phyloP scores from a whole-genome alignment of 2,329 filamentous ascomycete species.

The Sporothrix curviconia region DNA sequence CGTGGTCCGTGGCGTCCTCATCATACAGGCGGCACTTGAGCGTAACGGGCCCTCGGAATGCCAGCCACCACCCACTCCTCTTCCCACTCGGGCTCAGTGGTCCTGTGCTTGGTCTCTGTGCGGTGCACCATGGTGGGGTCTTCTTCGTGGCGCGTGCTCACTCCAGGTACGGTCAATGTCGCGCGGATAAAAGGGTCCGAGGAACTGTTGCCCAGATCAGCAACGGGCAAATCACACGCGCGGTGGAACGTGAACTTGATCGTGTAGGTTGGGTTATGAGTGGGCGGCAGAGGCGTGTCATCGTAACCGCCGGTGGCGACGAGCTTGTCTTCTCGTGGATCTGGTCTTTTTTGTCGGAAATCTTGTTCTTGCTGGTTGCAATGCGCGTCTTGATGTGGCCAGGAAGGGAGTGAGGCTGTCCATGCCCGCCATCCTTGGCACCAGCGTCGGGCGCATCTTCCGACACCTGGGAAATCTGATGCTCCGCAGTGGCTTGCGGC shows the following conservation, averaged over 20 bases:
- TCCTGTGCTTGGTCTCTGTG: constrained; percentile 67
- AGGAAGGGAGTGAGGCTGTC: background rate
- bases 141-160: constrained; percentile 76
- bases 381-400: constrained; percentile 6
- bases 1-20: constrained; percentile 77
- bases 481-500: no score
- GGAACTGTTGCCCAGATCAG: constrained; percentile 68
- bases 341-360: background rate
- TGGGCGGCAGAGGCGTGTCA: constrained; percentile 59
- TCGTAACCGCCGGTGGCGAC: constrained; percentile 20
- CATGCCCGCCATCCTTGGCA: no score
- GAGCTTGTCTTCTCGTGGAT: background rate
- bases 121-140: constrained; percentile 70
- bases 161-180: constrained; percentile 57
- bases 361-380: background rate
- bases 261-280: constrained; percentile 67
- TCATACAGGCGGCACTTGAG: constrained; percentile 86
- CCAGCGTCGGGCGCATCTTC: no score
- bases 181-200: constrained; percentile 79
- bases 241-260: constrained; percentile 77
- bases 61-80: constrained; percentile 84
- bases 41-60: constrained; percentile 65
- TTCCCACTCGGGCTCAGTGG: constrained; percentile 73
- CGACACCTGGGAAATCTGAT: no score
- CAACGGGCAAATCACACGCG: constrained; percentile 73